Evolutionary conservation across 192 early-diverging fungal genomes (phyloP), one percentile per base, ranked within the genome.

Genomic region (Dimargaris verticillata): DNA sequence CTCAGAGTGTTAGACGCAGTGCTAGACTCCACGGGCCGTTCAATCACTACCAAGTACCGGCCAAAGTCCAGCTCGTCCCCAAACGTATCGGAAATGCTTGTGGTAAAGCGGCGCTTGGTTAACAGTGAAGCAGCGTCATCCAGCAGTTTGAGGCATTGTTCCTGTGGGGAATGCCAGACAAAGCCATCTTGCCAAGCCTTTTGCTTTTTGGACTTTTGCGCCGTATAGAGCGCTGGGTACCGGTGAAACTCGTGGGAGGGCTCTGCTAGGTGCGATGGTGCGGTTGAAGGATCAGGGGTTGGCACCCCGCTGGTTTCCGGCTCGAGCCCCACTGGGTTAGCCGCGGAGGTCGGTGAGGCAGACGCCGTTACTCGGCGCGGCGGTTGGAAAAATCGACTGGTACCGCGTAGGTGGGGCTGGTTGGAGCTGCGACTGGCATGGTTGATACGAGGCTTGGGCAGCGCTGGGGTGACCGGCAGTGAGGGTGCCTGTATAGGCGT

Each of bases 141-240:
- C n/a, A 25, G 44, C 5, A 45, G 58, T 20, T 60, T 20, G 20
- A 60, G 44, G 20, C n/a, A 42, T 11, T 45, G 29, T 28, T 41
- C 18, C 1, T 18, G 17, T 10, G 58, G 9, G 12, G 6, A 44
- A 22, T 45, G 42, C 20, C 42, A 42, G 41, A 42, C 26, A 20
- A 24, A 25, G 15, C 60, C 73, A 41, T 75, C 73, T 61, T 75
- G 73, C 73, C 73, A 75, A n/a, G 70, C 66, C 66, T 75, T 75
- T 44, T 61, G 65, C 64, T 71, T 75, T 44, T 75, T 75, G 38
- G 46, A 64, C 52, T 75, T 75, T 33, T 75, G 73, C 54, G 71
- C 66, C 14, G 73, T 75, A 54, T 75, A 75, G 6, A 75, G 55
- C 5, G 70, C 73, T 5, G 62, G 61, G 57, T 71, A 75, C 33